phyloP scores from a whole-genome alignment of 2,329 filamentous ascomycete species.

The Hypoxylon sp. region DNA sequence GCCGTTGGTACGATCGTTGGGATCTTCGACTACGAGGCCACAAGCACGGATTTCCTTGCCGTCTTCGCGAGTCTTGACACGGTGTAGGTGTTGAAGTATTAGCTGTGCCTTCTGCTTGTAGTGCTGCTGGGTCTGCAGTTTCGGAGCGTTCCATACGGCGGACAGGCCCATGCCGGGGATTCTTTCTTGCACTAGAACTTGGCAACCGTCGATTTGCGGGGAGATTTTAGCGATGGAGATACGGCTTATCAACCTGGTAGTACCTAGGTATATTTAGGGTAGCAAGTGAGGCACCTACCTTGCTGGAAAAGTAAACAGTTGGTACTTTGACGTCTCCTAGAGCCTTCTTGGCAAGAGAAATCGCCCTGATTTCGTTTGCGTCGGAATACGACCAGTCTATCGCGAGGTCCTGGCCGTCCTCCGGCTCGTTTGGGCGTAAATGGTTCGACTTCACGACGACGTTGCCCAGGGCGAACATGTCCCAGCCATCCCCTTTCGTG shows the following conservation, averaged over 20 bases:
- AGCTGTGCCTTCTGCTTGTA: not conserved
- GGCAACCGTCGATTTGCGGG: conserved; percentile 51
- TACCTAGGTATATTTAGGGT: no score
- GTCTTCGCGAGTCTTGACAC: conserved; percentile 12
- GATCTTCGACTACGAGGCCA: conserved; percentile 44
- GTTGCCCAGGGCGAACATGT: conserved; percentile 54
- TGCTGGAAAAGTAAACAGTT: conserved; percentile 54
- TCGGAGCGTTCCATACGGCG: conserved; percentile 47
- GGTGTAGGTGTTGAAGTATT: not conserved
- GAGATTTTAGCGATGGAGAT: conserved; percentile 8
- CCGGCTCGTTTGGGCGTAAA: conserved; percentile 24
- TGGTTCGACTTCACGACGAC: conserved; percentile 1
- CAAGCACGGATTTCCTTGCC: conserved; percentile 28
- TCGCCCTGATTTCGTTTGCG: conserved; percentile 53
- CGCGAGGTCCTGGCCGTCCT: conserved; percentile 44
- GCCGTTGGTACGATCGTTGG: conserved; percentile 35
- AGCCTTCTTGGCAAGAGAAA: conserved; percentile 46
- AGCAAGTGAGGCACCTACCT: conserved; percentile 50
- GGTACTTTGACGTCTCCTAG: conserved; percentile 51
- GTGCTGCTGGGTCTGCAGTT: not conserved
- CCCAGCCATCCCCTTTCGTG: conserved; percentile 51
- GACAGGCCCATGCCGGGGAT: conserved; percentile 53
- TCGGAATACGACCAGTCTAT: conserved; percentile 56
- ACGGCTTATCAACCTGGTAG: no score
- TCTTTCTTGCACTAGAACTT: conserved; percentile 55